Percentiles rank a stretch among this genome's conserved stretches.
phyloP scores from a whole-genome alignment of 2,329 filamentous ascomycete genomes.

The Akanthomyces dipterigenus region DNA sequence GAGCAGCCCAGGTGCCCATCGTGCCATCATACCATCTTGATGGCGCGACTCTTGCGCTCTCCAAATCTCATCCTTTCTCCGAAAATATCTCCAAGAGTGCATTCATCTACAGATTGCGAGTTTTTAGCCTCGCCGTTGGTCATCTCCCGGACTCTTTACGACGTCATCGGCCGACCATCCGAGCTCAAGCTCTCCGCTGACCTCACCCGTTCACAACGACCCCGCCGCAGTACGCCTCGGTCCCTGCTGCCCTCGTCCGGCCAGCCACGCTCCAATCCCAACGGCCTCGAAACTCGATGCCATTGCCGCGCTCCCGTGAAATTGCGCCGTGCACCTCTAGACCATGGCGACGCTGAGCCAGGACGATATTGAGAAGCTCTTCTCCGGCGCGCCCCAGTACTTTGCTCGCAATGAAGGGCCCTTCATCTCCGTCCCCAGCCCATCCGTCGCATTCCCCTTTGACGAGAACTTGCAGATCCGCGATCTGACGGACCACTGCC shows the following conservation, averaged over 20 bases:
- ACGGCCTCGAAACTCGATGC: not conserved
- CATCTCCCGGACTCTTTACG: not conserved
- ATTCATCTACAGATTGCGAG: not conserved
- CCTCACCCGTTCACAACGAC: not conserved
- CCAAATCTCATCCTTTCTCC: not conserved
- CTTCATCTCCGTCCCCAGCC: constrained; percentile 52
- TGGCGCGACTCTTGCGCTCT: not conserved
- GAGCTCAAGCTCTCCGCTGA: not conserved
- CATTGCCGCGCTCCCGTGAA: not conserved
- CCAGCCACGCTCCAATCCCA: not conserved
- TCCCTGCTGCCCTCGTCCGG: not conserved
- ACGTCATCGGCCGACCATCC: not conserved
- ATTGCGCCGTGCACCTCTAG: not conserved
- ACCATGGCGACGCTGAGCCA: constrained; percentile 51
- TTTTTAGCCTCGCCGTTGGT: not conserved
- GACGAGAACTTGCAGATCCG: constrained; percentile 54
- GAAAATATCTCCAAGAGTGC: not conserved
- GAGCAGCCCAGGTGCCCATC: not conserved
- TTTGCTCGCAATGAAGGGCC: constrained; percentile 55
- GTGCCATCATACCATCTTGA: not conserved
- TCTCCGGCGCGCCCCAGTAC: constrained; percentile 70
- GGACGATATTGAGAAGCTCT: constrained; percentile 60
- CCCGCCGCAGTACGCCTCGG: not conserved
- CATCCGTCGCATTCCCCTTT: constrained; percentile 61
- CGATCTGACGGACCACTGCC: constrained; percentile 58